Percentiles rank a stretch among this genome's conserved stretches.
phyloP scores from a whole-genome alignment of 2,329 filamentous ascomycete species.

The Septoria petroselini region DNA sequence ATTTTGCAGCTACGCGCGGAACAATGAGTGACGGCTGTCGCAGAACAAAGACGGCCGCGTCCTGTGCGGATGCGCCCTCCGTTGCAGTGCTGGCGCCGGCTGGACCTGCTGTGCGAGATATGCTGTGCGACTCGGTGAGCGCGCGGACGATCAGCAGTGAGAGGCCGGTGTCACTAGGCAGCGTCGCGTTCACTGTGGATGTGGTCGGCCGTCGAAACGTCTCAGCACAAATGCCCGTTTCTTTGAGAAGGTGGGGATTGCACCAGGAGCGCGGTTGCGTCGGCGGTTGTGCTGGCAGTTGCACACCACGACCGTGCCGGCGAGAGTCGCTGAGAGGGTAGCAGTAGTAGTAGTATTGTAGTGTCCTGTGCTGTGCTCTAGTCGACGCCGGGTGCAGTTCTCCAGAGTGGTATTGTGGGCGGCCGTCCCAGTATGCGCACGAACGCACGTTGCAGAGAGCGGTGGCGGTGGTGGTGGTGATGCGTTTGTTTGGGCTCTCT shows the following conservation, averaged over 20 bases:
- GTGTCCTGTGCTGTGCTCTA: not conserved
- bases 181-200: conserved; percentile 6
- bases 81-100: conserved; percentile 13
- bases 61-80: conserved; percentile 8
- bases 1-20: conserved; percentile 23
- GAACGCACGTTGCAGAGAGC: not conserved
- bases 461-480: conserved; percentile 1
- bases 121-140: conserved; percentile 1
- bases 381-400: not conserved
- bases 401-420: not conserved
- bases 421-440: not conserved
- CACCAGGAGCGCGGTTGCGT: not conserved
- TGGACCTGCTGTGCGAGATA: conserved; percentile 12
- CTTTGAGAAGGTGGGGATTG: conserved; percentile 4
- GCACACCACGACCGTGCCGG: conserved; percentile 7
- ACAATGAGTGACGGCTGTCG: conserved; percentile 28
- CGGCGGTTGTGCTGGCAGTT: conserved; percentile 3
- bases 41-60: conserved; percentile 24
- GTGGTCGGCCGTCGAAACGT: conserved; percentile 5
- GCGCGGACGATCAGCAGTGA: conserved; percentile 7
- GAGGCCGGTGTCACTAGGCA: conserved; percentile 10
- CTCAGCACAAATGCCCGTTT: conserved; percentile 2
- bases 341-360: too few relatives aligned
- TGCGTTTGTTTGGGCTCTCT: not conserved
- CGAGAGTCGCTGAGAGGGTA: not conserved